Percentiles rank a stretch among this genome's conserved stretches.
These are phyloP conservation scores for Anthracocystis walkeri DNA, from an alignment of 1,284 basidiomycete genomes.

Conservation along the genomic window DNA sequence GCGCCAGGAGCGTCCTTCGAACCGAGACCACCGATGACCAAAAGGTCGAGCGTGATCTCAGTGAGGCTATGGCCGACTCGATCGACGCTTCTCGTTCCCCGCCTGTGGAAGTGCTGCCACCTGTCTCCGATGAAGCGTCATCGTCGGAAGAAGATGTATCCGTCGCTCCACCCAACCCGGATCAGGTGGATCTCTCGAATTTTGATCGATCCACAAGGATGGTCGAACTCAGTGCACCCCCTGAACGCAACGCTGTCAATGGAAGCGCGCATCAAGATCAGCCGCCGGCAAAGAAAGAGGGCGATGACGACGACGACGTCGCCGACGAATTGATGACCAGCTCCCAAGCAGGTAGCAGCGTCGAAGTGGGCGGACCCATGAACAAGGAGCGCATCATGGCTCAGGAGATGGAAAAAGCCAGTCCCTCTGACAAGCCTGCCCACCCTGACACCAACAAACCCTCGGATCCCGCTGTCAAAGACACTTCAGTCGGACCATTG, in stretches of 20 bases:
- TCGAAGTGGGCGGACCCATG: conserved; percentile 50
- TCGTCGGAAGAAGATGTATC: conserved; percentile 23
- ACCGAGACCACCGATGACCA: conserved; percentile 6
- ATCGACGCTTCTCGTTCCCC: conserved; percentile 23
- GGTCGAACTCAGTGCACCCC: conserved; percentile 21
- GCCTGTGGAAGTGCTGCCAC: conserved; percentile 14
- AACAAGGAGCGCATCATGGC: conserved; percentile 41
- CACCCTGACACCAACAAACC: conserved; percentile 8
- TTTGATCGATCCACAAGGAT: conserved; percentile 46
- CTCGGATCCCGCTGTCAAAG: conserved; percentile 8
- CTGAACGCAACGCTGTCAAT: conserved; percentile 1
- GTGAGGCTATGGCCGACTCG: conserved; percentile 38
- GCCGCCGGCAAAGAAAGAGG: neutral
- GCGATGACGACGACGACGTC: conserved; percentile 5
- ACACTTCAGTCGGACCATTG: conserved; percentile 21
- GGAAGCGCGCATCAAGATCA: neutral
- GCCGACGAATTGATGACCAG: conserved; percentile 27
- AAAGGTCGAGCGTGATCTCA: conserved; percentile 37
- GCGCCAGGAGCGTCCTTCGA: conserved; percentile 31
- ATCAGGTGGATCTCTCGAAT: conserved; percentile 26
- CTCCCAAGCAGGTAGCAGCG: conserved; percentile 34
- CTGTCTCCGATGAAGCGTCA: conserved; percentile 13
- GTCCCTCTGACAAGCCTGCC: conserved; percentile 37
- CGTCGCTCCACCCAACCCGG: conserved; percentile 7
- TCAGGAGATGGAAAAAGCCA: conserved; percentile 46